Evolutionary conservation across 2,329 filamentous ascomycete species (phyloP), one percentile per base, ranked within the genome.

Genomic region (Dothidotthia symphoricarpi): DNA sequence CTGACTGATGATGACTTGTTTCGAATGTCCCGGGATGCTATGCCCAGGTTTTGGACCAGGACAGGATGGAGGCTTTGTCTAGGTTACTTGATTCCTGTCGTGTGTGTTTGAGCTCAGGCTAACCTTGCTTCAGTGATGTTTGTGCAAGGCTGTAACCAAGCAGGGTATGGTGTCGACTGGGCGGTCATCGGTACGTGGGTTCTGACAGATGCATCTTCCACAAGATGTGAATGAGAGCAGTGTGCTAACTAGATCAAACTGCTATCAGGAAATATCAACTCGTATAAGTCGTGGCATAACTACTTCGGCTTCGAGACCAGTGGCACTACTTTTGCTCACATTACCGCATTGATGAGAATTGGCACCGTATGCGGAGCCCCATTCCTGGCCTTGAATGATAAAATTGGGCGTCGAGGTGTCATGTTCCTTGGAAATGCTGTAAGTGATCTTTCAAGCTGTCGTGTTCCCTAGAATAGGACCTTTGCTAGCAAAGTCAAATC

Each of bases 161-260:
- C 70, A 28, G 71, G 69, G 7, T 74, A 68, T 43, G 72, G 72
- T 43, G 66, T 75, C 27, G 72, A 75, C 45, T 75, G 73, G 73
- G 69, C 69, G 16, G 71, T 75, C 17, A 75, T 75, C 26, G 57
- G 65, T 33, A 24, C 15, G 39, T 27, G 3, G 11, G 8, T 3
- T n/a, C 34, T n/a, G 9, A 8, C 2, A 9, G 5, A 6, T 6
- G 9, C 9, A 9, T 6, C 9, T 22, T 9, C 19, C 19, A 9
- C 9, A 22, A 22, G 19, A 6, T 22, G 5, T 22, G 19, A 22
- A 9, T 22, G 19, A 22, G n/a, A n/a, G n/a, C n/a, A n/a, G n/a
- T n/a, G n/a, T n/a, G n/a, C 19, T 22, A 9, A 9, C 19, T 22
- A 22, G 9, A 36, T 13, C 6, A 11, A 11, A 13, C 14, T 19